Evolutionary conservation across 345 rosid species (phyloP), one percentile per base, ranked within the genome.

Genomic region (Linum trigynum): DNA sequence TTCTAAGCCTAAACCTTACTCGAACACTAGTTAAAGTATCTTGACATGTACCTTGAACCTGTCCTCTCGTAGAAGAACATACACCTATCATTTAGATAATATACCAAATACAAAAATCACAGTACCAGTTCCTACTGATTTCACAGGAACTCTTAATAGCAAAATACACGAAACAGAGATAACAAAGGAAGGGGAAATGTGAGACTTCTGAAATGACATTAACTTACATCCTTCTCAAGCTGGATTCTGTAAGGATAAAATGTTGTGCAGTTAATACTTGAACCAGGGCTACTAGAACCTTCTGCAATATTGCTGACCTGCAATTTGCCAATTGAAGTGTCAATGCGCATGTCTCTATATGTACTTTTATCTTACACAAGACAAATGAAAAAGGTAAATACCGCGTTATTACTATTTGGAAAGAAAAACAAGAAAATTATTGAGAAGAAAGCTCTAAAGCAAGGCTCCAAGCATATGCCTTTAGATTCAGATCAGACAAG

Each of bases 201-300:
- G 53, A 48, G 53, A 48, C 12, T 48, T 48, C 53, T 48, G 15
- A 1, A 48, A 48, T 48, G 12, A 10, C 53, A 15, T 48, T 62
- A 77, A 69, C 91, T 85, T 73, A 88, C 97, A 81, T 91, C 96
- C 67, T 78, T 79, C 65, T 91, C 89, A 55, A 91, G 96, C 75
- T 88, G 96, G 69, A 71, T 77, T 77, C 86, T 80, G 71, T 76
- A 82, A 69, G 78, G 87, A 77, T 69, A 81, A 63, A 75, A 65
- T 61, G 59, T 67, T 15, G 72, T 71, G 75, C 79, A 80, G 65
- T 67, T 57, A 14, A 58, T 53, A 67, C 65, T 63, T 17, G 66
- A 72, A 64, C 67, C 74, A 60, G 69, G 65, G 73, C 77, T 69
- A 56, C 69, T 69, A 64, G 75, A 72, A 58, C 68, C 83, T 50